These are phyloP conservation scores for Cymbopogon citratus DNA, from an alignment of 176 grass and related monocot species.

Conservation along the genomic window DNA sequence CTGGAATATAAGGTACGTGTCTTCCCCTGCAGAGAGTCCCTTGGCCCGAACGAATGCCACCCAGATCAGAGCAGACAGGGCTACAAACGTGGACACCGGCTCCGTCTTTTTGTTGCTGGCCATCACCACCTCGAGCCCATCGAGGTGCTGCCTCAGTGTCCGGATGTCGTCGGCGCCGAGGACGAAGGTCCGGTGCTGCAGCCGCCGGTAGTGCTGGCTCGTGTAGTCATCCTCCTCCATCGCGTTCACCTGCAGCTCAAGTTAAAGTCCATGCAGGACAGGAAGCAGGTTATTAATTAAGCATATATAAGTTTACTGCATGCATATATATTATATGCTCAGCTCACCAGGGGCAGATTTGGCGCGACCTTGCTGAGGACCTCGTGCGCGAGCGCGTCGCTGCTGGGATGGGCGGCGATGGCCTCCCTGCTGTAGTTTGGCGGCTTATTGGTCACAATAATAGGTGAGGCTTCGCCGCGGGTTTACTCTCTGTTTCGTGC, in stretches of 20 bases:
- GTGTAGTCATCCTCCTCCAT: too few relatives aligned
- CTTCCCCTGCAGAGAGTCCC: neutral
- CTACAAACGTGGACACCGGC: slow-evolving; percentile 33
- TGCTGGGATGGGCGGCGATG: neutral
- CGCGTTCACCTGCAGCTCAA: too few relatives aligned
- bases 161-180: neutral
- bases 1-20: slow-evolving; percentile 3
- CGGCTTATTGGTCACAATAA: neutral
- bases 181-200: too few relatives aligned
- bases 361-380: neutral
- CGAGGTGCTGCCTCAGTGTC: slow-evolving; percentile 2
- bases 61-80: slow-evolving; percentile 7
- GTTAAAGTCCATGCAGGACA: too few relatives aligned
- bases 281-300: too few relatives aligned
- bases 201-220: too few relatives aligned
- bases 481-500: too few relatives aligned
- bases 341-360: neutral
- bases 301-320: too few relatives aligned
- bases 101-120: neutral
- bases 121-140: neutral
- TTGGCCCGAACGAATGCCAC: slow-evolving; percentile 5
- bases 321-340: too few relatives aligned
- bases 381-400: neutral
- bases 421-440: neutral
- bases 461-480: neutral